Evolutionary conservation across 2,329 filamentous ascomycete genomes (phyloP).

Genomic region (Fusarium heterosporum): DNA sequence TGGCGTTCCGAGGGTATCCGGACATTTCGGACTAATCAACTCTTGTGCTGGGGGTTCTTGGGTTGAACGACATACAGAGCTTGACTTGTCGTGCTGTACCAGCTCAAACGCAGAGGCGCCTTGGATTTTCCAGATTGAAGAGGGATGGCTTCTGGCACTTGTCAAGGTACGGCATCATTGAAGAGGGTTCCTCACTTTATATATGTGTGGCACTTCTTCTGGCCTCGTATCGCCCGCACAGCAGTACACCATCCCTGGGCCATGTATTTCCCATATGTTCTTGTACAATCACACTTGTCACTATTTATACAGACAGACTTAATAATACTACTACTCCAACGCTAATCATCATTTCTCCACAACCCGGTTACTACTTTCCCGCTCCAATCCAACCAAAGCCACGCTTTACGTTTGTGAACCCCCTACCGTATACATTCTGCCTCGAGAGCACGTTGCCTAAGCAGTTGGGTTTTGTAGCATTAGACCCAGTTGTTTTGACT

Average conservation of each 20-base stretch:
- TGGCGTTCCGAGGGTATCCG: conserved; percentile 33
- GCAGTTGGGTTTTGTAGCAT: background rate
- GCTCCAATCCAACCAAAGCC: background rate
- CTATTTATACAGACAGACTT: conserved; percentile 33
- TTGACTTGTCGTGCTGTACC: conserved; percentile 7
- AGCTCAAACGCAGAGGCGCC: background rate
- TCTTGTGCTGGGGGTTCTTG: conserved; percentile 9
- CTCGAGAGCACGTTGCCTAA: conserved; percentile 1
- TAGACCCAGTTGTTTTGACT: conserved; percentile 4
- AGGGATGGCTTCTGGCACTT: conserved; percentile 1
- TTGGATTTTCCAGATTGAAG: background rate
- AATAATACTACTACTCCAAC: conserved; percentile 34
- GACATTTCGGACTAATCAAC: conserved; percentile 25
- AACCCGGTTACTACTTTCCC: conserved; percentile 8
- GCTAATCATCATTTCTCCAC: conserved; percentile 18
- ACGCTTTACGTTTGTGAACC: background rate
- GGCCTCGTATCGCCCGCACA: conserved; percentile 23
- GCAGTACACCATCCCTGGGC: conserved; percentile 31
- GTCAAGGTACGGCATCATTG: background rate
- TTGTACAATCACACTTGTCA: conserved; percentile 35
- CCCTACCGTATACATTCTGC: background rate
- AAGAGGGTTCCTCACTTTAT: conserved; percentile 9
- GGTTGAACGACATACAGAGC: conserved; percentile 8
- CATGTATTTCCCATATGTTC: conserved; percentile 41
- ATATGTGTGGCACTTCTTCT: conserved; percentile 20